Conservation (phyloP, 345 rosid species). For the Microcos paniculata region DNA sequence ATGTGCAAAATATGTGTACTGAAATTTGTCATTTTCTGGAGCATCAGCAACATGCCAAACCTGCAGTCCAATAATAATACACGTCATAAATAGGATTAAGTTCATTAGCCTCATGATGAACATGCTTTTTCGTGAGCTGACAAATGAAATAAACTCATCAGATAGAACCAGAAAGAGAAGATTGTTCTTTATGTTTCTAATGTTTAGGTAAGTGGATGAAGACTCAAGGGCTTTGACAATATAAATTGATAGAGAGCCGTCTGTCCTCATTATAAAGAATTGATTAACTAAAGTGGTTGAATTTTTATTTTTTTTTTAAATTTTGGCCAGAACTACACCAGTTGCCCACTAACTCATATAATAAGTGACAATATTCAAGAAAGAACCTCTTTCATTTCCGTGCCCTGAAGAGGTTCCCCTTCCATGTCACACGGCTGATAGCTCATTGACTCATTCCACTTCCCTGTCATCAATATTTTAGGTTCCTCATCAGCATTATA, state of each 20-base stretch:
- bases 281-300: too few species aligned
- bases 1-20: slow-evolving; percentile 75
- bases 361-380: not conserved
- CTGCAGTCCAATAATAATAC: slow-evolving; percentile 31
- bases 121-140: not conserved
- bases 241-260: not conserved
- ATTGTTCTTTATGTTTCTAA: not conserved
- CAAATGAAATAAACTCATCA: not conserved
- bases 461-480: slow-evolving; percentile 76
- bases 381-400: slow-evolving; percentile 66
- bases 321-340: too few species aligned
- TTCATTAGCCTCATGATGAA: not conserved
- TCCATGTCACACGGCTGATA: slow-evolving; percentile 80
- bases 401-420: slow-evolving; percentile 74
- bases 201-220: not conserved
- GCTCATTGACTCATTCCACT: slow-evolving; percentile 80
- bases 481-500: slow-evolving; percentile 79
- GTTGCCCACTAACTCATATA: not conserved
- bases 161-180: not conserved
- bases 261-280: not conserved
- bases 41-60: slow-evolving; percentile 76
- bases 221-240: not conserved
- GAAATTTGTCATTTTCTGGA: slow-evolving; percentile 71
- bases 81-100: not conserved
- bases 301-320: too few species aligned